Conservation (phyloP, 805 yeast species). For the Dipodascus albidus region DNA sequence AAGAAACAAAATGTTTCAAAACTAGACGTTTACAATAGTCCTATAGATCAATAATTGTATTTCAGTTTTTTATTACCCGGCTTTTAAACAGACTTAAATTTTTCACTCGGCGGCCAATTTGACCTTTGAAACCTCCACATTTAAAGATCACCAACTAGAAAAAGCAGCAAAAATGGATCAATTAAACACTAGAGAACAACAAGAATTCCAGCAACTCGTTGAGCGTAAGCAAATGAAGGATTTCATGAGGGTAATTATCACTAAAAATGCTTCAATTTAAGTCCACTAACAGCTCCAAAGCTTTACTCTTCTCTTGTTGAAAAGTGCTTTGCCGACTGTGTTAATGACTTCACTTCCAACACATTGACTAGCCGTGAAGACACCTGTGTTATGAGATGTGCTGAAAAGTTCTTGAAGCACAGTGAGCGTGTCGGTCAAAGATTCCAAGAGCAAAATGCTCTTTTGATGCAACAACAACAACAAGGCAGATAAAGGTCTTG, state of each 20-base stretch:
- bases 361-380: slow-evolving; percentile 77
- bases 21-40: slow-evolving; percentile 9
- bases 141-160: neutral
- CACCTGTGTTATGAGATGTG: slow-evolving; percentile 78
- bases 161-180: slow-evolving; percentile 57
- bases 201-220: slow-evolving; percentile 87
- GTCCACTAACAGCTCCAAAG: slow-evolving; percentile 12
- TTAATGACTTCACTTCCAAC: slow-evolving; percentile 93
- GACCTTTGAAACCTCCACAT: neutral
- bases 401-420: slow-evolving; percentile 96
- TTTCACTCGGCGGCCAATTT: neutral
- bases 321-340: slow-evolving; percentile 96
- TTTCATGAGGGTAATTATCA: slow-evolving; percentile 72
- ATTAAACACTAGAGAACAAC: slow-evolving; percentile 90
- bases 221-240: slow-evolving; percentile 98
- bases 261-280: neutral
- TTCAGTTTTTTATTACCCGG: neutral
- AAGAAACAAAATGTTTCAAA: slow-evolving; percentile 26
- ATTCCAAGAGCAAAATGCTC: slow-evolving; percentile 87
- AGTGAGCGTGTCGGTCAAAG: slow-evolving; percentile 97
- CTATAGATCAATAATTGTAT: neutral
- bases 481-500: neutral
- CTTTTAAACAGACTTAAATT: neutral
- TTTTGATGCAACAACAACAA: slow-evolving; percentile 2
- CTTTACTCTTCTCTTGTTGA: slow-evolving; percentile 89